A percentile compares a stretch with the other conserved stretches of the same genome.
Conservation (phyloP, 2,329 filamentous ascomycete species). For the Ceratocystis harringtonii region DNA sequence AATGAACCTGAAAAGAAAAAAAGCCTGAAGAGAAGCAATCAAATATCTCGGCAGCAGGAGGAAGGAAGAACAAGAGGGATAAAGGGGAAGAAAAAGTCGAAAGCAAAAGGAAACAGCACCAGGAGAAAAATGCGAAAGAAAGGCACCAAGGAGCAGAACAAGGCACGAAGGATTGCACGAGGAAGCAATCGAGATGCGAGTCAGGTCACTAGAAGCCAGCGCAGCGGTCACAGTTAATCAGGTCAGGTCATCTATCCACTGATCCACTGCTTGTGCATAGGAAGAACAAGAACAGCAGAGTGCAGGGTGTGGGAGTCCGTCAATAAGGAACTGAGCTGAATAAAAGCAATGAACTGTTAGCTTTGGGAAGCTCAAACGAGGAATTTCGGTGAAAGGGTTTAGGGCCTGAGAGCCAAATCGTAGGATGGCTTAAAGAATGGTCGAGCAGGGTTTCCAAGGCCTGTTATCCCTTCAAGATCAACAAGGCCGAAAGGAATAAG, state of each 20-base stretch:
- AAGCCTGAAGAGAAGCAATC: background rate
- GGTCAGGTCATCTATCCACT: background rate
- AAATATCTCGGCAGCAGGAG: background rate
- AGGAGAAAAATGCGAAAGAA: background rate
- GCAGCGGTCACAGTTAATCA: background rate
- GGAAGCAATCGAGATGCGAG: conserved; percentile 1
- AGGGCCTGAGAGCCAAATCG: background rate
- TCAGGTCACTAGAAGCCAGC: background rate
- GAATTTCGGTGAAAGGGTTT: background rate
- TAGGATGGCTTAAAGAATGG: background rate
- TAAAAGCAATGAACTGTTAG: too few species aligned
- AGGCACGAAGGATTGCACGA: conserved; percentile 2
- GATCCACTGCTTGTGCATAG: background rate
- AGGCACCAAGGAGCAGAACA: background rate
- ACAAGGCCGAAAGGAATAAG: background rate
- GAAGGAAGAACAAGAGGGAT: background rate
- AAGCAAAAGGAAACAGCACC: background rate
- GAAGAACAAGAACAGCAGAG: background rate
- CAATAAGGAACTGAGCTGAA: too few species aligned
- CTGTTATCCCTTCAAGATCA: too few species aligned
- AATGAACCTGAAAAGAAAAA: background rate
- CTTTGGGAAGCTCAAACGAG: background rate
- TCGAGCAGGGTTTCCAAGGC: too few species aligned
- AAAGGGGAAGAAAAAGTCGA: background rate
- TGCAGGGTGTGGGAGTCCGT: background rate